Conservation (phyloP, 805 yeast genomes). For the Schwanniomyces sp. region DNA sequence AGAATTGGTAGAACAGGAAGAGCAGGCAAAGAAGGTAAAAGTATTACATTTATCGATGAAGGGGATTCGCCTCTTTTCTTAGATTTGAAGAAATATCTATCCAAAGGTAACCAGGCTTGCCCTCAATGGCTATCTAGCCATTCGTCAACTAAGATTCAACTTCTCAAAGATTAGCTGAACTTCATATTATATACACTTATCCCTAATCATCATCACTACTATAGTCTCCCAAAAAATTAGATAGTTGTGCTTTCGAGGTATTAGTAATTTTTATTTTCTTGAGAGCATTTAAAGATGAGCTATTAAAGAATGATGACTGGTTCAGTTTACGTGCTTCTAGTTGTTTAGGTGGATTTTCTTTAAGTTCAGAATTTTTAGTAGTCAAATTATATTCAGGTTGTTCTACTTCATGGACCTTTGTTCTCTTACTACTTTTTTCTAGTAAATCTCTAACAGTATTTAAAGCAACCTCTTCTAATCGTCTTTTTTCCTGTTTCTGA, state of each 20-base stretch:
- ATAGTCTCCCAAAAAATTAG: conserved; percentile 24
- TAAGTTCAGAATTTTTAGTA: background rate
- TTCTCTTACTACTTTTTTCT: conserved; percentile 13
- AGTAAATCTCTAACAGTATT: conserved; percentile 51
- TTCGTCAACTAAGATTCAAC: conserved; percentile 11
- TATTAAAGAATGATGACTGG: conserved; percentile 9
- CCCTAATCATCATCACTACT: conserved; percentile 28
- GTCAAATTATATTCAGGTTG: conserved; percentile 4
- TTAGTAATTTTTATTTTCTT: conserved; percentile 9
- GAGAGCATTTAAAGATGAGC: conserved; percentile 11
- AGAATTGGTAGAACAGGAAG: conserved; percentile 97
- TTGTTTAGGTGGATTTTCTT: background rate
- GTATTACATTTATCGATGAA: conserved; percentile 68
- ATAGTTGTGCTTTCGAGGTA: conserved; percentile 5
- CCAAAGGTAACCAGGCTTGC: conserved; percentile 23
- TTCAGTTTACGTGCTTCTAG: conserved; percentile 12
- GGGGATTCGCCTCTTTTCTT: conserved; percentile 53
- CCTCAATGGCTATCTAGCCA: conserved; percentile 19
- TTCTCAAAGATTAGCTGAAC: conserved; percentile 11
- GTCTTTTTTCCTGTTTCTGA: conserved; percentile 46
- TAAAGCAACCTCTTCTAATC: conserved; percentile 52
- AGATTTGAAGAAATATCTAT: conserved; percentile 51
- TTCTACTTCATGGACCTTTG: conserved; percentile 5
- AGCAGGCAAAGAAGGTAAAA: conserved; percentile 80
- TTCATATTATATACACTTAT: background rate